Percentiles rank a stretch among this genome's conserved stretches.
These are phyloP conservation scores for Candida sanyaensis DNA, from an alignment of 1,139 yeast species.

Conservation along the genomic window DNA sequence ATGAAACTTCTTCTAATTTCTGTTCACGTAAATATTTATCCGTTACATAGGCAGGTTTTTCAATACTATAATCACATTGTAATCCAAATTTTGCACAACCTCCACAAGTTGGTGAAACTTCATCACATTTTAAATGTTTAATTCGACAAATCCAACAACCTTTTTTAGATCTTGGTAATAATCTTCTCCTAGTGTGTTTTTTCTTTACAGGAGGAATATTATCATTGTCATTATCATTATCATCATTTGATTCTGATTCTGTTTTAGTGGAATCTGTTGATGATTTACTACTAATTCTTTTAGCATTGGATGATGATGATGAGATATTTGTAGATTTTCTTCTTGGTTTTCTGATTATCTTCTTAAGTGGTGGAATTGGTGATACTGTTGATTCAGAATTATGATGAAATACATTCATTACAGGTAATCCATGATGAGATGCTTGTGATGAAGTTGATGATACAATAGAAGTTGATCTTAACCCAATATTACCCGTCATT, in stretches of 20 bases:
- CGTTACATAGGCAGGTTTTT: conserved; percentile 43
- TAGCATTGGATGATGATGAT: neutral
- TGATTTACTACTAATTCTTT: neutral
- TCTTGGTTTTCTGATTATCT: neutral
- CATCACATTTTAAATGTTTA: conserved; percentile 52
- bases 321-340: conserved; percentile 12
- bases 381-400: conserved; percentile 21
- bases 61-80: conserved; percentile 44
- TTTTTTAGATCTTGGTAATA: conserved; percentile 43
- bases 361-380: conserved; percentile 5
- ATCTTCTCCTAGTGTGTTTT: conserved; percentile 43
- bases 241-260: conserved; percentile 1
- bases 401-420: conserved; percentile 28
- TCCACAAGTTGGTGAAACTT: conserved; percentile 38
- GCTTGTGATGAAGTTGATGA: conserved; percentile 12
- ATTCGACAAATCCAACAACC: conserved; percentile 57
- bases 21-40: conserved; percentile 38
- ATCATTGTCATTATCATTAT: neutral
- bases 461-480: conserved; percentile 10
- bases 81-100: conserved; percentile 46
- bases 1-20: conserved; percentile 35
- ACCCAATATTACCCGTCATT: neutral
- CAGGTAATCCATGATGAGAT: conserved; percentile 10
- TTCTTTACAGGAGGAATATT: conserved; percentile 17
- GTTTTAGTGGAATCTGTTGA: conserved; percentile 2